Evolutionary conservation across 164 flowering plant genomes (phyloP).

Genomic region (Magnolia officinalis): DNA sequence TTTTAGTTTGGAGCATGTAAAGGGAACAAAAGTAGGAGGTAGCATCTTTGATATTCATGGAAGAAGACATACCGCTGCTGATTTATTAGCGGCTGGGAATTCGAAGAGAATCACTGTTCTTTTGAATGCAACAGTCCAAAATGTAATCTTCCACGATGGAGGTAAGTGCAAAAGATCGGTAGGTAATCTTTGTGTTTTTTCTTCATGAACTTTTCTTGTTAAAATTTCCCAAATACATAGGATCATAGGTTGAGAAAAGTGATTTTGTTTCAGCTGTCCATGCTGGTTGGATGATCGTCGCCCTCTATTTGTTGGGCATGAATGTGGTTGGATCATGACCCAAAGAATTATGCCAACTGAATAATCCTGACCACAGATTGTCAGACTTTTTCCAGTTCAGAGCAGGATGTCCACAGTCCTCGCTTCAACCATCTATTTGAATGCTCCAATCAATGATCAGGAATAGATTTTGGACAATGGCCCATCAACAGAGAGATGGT

Average conservation of each 20-base stretch:
- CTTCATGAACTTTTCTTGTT: not conserved
- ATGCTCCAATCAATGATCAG: too few relatives aligned
- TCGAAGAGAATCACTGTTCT: slow-evolving; percentile 14
- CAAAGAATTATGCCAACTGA: too few relatives aligned
- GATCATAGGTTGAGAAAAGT: not conserved
- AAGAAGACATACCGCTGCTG: slow-evolving; percentile 24
- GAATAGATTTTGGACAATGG: too few relatives aligned
- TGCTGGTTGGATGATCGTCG: too few relatives aligned
- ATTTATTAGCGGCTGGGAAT: slow-evolving; percentile 14
- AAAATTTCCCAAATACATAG: not conserved
- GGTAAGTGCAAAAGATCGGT: not conserved
- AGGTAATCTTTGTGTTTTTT: not conserved
- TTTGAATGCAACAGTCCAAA: slow-evolving; percentile 20
- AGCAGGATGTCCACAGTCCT: too few relatives aligned
- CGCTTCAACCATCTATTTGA: too few relatives aligned
- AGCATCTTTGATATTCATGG: slow-evolving; percentile 9
- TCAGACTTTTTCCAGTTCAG: too few relatives aligned
- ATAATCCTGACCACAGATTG: too few relatives aligned
- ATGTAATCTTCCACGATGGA: slow-evolving; percentile 8
- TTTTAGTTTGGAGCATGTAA: slow-evolving; percentile 33
- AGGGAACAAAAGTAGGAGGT: slow-evolving; percentile 26
- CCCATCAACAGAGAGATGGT: too few relatives aligned
- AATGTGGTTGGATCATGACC: too few relatives aligned
- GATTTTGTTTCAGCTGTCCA: too few relatives aligned
- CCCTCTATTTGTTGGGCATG: too few relatives aligned